phyloP scores from a whole-genome alignment of 345 rosid genomes.

The Eutrema yunnanense region DNA sequence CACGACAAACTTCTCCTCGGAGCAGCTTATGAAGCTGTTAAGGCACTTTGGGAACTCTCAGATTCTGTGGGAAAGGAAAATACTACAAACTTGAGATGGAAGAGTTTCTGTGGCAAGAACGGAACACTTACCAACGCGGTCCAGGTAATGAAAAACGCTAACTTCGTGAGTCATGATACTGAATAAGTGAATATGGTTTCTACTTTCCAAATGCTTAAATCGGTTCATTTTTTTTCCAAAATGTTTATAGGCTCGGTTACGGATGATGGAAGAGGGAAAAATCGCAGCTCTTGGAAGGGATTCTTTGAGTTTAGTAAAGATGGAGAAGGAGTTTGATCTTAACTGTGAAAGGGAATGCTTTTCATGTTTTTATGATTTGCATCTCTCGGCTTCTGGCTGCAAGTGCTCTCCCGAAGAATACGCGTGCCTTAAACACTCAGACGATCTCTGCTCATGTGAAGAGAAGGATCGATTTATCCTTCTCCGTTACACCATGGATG shows the following conservation, averaged over 20 bases:
- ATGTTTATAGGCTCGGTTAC: constrained; percentile 54
- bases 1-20: constrained; percentile 85
- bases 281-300: constrained; percentile 36
- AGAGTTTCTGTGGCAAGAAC: constrained; percentile 70
- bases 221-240: background rate
- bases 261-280: constrained; percentile 70
- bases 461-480: constrained; percentile 41
- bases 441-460: constrained; percentile 56
- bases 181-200: background rate
- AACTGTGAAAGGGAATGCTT: constrained; percentile 73
- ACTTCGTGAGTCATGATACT: background rate
- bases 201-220: background rate
- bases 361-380: constrained; percentile 78
- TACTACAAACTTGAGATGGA: constrained; percentile 56
- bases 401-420: constrained; percentile 68
- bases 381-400: constrained; percentile 79
- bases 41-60: constrained; percentile 53
- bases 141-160: constrained; percentile 39
- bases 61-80: constrained; percentile 44
- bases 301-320: constrained; percentile 41
- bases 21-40: constrained; percentile 60
- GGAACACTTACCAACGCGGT: constrained; percentile 72
- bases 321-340: constrained; percentile 56
- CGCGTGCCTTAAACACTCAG: constrained; percentile 76
- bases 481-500: constrained; percentile 54